These are phyloP conservation scores for Epichloe baconii DNA, from an alignment of 2,329 filamentous ascomycete genomes.

Conservation along the genomic window DNA sequence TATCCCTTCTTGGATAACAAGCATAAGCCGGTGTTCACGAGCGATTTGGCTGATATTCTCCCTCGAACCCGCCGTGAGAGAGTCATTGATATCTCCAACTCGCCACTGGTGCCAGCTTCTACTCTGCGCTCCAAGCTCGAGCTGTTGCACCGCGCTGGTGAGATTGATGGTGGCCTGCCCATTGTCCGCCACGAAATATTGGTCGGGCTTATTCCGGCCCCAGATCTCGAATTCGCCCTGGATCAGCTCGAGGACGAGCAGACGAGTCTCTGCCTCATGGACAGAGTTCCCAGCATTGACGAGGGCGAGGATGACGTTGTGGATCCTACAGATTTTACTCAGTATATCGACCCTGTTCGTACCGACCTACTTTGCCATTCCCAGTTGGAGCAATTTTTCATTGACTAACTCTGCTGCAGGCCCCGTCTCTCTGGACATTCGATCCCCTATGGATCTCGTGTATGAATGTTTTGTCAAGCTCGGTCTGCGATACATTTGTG, in stretches of 20 bases:
- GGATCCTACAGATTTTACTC: conserved; percentile 75
- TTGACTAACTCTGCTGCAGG: conserved; percentile 28
- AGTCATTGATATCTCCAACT: conserved; percentile 77
- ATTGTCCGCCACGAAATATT: conserved; percentile 69
- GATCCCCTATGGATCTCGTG: conserved; percentile 84
- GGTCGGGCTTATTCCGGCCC: conserved; percentile 83
- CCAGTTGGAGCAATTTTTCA: no score
- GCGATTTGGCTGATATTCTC: conserved; percentile 77
- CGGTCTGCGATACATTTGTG: conserved; percentile 83
- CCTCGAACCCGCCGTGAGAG: conserved; percentile 61
- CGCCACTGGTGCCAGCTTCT: conserved; percentile 63
- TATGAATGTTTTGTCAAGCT: conserved; percentile 96
- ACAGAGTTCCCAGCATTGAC: conserved; percentile 46
- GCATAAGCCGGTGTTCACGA: conserved; percentile 79
- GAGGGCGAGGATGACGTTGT: conserved; percentile 47
- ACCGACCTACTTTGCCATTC: not conserved
- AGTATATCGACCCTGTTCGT: conserved; percentile 74
- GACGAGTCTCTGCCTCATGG: conserved; percentile 70
- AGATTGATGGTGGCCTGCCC: conserved; percentile 83
- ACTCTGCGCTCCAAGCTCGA: conserved; percentile 72
- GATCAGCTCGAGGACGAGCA: conserved; percentile 71
- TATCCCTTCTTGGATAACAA: conserved; percentile 98
- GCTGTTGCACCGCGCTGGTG: conserved; percentile 68
- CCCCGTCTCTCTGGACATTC: conserved; percentile 76
- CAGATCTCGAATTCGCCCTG: conserved; percentile 84